These are phyloP conservation scores for Phytopythium montanum DNA, from an alignment of 352 stramenopile genomes.

Conservation along the genomic window DNA sequence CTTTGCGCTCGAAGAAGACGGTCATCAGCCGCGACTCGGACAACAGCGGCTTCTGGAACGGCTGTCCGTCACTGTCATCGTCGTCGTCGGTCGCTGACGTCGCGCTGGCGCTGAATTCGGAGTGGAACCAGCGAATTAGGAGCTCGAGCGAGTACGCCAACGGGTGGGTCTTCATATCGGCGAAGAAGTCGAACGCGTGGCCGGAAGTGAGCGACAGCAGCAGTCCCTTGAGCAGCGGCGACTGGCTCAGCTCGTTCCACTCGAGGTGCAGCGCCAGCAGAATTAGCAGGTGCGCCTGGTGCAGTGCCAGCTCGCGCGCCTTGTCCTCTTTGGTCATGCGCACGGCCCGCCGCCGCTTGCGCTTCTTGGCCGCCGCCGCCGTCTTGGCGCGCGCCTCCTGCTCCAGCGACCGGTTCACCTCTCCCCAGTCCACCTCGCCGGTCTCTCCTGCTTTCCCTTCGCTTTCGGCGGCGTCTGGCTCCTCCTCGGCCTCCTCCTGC, in stretches of 20 bases:
- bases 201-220: constrained; percentile 55
- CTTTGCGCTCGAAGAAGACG: constrained; percentile 45
- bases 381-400: constrained; percentile 18
- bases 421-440: constrained; percentile 59
- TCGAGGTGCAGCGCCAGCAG: constrained; percentile 45
- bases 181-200: constrained; percentile 39
- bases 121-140: constrained; percentile 65
- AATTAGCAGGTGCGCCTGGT: constrained; percentile 70
- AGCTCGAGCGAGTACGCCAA: constrained; percentile 55
- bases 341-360: constrained; percentile 28
- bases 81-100: constrained; percentile 2
- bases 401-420: constrained; percentile 55
- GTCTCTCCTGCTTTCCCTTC: constrained; percentile 18
- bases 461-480: constrained; percentile 12
- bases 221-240: constrained; percentile 42
- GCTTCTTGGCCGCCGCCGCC: constrained; percentile 15
- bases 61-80: not conserved
- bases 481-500: constrained; percentile 15
- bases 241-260: constrained; percentile 39
- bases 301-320: constrained; percentile 47
- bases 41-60: constrained; percentile 15
- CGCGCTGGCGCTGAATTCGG: constrained; percentile 30
- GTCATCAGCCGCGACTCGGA: constrained; percentile 49
- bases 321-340: constrained; percentile 69
- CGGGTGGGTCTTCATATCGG: constrained; percentile 25